Percentiles rank a stretch among this genome's conserved stretches.
Evolutionary conservation across 2,329 filamentous ascomycete genomes (phyloP).

Genomic region (Fusarium sulawesiense): DNA sequence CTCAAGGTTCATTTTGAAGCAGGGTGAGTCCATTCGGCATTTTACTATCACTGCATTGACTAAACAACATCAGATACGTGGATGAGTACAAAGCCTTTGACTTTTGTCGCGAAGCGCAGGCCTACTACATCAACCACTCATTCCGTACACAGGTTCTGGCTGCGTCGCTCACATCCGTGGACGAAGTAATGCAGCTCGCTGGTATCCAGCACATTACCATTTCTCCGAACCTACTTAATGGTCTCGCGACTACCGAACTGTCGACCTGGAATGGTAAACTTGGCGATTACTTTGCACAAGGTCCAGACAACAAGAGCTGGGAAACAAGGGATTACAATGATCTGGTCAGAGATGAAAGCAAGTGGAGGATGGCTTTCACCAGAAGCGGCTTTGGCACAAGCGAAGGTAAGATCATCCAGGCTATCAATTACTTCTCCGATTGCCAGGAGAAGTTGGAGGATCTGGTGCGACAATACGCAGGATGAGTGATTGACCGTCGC

Average conservation of each 20-base stretch:
- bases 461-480: constrained; percentile 48
- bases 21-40: constrained; percentile 50
- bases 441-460: constrained; percentile 65
- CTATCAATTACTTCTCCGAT: constrained; percentile 68
- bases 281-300: constrained; percentile 47
- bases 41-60: neutral
- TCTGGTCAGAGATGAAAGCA: constrained; percentile 55
- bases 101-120: constrained; percentile 63
- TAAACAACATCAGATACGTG: constrained; percentile 53
- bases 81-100: constrained; percentile 62
- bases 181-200: constrained; percentile 68
- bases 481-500: neutral
- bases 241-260: constrained; percentile 55
- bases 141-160: constrained; percentile 64
- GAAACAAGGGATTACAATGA: constrained; percentile 37
- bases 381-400: constrained; percentile 59
- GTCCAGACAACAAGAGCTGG: constrained; percentile 46
- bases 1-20: constrained; percentile 70
- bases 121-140: constrained; percentile 59
- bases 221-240: constrained; percentile 62
- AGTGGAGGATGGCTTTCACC: constrained; percentile 63
- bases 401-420: constrained; percentile 64
- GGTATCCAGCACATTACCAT: constrained; percentile 71
- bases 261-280: constrained; percentile 48
- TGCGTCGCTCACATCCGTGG: constrained; percentile 66